Conservation (phyloP, 1,284 basidiomycete species). For the Hymenochaete sp. region DNA sequence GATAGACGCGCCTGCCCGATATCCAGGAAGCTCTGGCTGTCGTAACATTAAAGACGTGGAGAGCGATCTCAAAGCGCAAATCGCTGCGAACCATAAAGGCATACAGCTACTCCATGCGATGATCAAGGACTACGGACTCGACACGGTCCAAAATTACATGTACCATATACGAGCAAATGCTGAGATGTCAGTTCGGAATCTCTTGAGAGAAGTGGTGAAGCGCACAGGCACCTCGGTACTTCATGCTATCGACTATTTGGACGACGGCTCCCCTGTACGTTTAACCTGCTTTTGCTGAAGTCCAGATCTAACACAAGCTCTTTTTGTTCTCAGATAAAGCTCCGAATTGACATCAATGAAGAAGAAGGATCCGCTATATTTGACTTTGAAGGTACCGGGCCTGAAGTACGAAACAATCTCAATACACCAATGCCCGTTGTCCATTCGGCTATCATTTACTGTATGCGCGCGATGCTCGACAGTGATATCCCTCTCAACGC, state of each 20-base stretch:
- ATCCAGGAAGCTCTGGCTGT: conserved; percentile 77
- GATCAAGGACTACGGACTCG: conserved; percentile 79
- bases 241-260: conserved; percentile 69
- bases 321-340: conserved; percentile 50
- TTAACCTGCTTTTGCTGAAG: not conserved
- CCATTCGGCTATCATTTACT: conserved; percentile 92
- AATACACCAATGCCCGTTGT: conserved; percentile 87
- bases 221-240: conserved; percentile 59
- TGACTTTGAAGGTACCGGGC: conserved; percentile 88
- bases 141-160: conserved; percentile 91
- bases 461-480: conserved; percentile 88
- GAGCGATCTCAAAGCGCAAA: conserved; percentile 93
- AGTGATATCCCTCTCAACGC: conserved; percentile 91
- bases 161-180: conserved; percentile 85
- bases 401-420: conserved; percentile 83
- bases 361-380: conserved; percentile 74
- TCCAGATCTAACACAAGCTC: not conserved
- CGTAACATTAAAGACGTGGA: conserved; percentile 83
- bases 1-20: conserved; percentile 79
- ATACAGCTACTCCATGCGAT: conserved; percentile 75
- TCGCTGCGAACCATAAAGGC: conserved; percentile 94
- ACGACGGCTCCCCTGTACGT: conserved; percentile 78
- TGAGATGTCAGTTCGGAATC: conserved; percentile 78
- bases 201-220: conserved; percentile 72
- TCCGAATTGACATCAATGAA: conserved; percentile 76